A percentile compares a stretch with the other conserved stretches of the same genome.
These are phyloP conservation scores for Magnolia officinalis DNA, from an alignment of 164 flowering plant species.

Conservation along the genomic window DNA sequence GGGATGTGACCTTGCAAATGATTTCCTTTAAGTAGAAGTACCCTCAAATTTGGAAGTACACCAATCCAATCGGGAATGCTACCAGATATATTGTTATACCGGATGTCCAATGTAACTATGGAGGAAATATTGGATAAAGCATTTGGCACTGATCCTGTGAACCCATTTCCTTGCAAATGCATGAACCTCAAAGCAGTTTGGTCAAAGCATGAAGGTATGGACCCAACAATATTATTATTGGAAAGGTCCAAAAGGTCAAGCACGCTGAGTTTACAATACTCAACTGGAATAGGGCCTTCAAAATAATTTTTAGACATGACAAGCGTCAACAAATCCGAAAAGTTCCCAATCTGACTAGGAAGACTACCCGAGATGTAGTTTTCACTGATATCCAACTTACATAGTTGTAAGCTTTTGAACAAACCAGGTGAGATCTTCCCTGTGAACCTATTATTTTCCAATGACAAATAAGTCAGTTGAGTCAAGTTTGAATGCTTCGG, in stretches of 20 bases:
- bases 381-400: not conserved
- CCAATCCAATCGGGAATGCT: constrained; percentile 11
- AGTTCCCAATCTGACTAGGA: constrained; percentile 6
- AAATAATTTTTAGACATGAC: constrained; percentile 1
- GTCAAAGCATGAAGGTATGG: constrained; percentile 8
- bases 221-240: not conserved
- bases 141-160: constrained; percentile 4
- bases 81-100: constrained; percentile 18
- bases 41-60: not conserved
- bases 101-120: constrained; percentile 1
- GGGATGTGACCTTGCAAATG: constrained; percentile 12
- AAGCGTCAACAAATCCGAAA: not conserved
- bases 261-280: not conserved
- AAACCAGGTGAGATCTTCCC: not conserved
- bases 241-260: constrained; percentile 6
- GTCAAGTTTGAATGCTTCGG: not conserved
- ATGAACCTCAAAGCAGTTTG: not conserved
- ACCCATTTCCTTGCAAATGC: constrained; percentile 2
- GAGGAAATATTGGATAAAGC: not conserved
- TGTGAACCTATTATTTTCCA: constrained; percentile 3
- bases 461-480: not conserved
- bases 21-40: constrained; percentile 8
- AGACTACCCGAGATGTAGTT: constrained; percentile 6
- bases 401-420: not conserved
- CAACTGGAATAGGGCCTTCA: constrained; percentile 3